Evolutionary conservation across 2,329 filamentous ascomycete species (phyloP).

Genomic region (Stachybotrys echinatus): DNA sequence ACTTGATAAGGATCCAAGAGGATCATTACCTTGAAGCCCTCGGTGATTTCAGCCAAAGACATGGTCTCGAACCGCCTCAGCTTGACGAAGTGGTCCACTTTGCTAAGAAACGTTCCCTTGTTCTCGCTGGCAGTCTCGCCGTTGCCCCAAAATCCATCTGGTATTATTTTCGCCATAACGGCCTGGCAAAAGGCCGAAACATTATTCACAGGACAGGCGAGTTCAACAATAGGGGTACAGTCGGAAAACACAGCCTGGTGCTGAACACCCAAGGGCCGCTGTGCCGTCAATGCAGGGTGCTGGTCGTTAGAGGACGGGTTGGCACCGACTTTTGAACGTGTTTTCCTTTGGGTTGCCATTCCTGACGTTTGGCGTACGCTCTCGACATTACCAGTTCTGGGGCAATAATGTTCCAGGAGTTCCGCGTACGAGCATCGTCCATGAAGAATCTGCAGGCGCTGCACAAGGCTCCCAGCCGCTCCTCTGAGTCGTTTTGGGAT

Average conservation of each 20-base stretch:
- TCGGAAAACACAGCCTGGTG: slow-evolving; percentile 5
- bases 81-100: slow-evolving; percentile 71
- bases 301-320: too few species aligned
- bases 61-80: slow-evolving; percentile 78
- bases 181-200: slow-evolving; percentile 87
- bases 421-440: slow-evolving; percentile 72
- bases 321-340: too few species aligned
- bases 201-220: slow-evolving; percentile 60
- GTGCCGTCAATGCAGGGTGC: too few species aligned
- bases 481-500: slow-evolving; percentile 68
- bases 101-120: slow-evolving; percentile 52
- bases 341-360: too few species aligned
- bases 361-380: too few species aligned
- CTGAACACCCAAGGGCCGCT: too few species aligned
- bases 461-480: slow-evolving; percentile 50
- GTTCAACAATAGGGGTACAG: slow-evolving; percentile 50
- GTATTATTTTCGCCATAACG: slow-evolving; percentile 66
- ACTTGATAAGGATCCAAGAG: neutral
- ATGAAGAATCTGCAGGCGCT: slow-evolving; percentile 66
- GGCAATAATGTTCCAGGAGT: slow-evolving; percentile 77
- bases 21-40: slow-evolving; percentile 63
- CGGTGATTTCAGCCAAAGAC: slow-evolving; percentile 70
- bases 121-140: slow-evolving; percentile 53
- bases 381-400: too few species aligned
- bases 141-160: slow-evolving; percentile 67